Conservation (phyloP, 257 asterid genomes). For the Catharanthus roseus region DNA sequence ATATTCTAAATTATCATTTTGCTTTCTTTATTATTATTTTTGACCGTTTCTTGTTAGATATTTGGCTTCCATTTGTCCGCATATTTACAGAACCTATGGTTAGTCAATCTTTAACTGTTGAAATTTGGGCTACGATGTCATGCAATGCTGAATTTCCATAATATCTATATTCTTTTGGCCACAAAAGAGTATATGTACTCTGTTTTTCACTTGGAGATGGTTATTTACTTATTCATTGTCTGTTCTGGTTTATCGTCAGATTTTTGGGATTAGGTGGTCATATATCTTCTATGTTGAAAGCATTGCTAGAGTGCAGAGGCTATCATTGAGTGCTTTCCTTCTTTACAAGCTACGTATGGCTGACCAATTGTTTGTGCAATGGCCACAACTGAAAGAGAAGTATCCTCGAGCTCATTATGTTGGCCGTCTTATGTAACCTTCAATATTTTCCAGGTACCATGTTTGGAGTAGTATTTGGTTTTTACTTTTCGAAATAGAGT, state of each 20-base stretch:
- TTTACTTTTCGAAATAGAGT: not conserved
- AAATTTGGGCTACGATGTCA: too few relatives aligned
- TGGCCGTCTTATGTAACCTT: slow-evolving; percentile 68
- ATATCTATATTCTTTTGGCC: not conserved
- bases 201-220: too few relatives aligned
- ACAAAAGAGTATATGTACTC: not conserved
- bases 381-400: slow-evolving; percentile 75
- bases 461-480: not conserved
- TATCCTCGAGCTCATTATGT: slow-evolving; percentile 48
- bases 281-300: slow-evolving; percentile 84
- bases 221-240: slow-evolving; percentile 9
- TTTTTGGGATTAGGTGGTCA: slow-evolving; percentile 77
- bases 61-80: not conserved
- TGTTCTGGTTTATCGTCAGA: slow-evolving; percentile 37
- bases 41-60: not conserved
- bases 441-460: not conserved
- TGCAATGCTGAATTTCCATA: not conserved
- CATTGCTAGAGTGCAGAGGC: slow-evolving; percentile 89
- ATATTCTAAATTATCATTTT: slow-evolving; percentile 2
- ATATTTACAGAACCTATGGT: not conserved
- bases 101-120: too few relatives aligned
- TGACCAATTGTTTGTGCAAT: slow-evolving; percentile 87
- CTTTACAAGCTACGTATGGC: slow-evolving; percentile 73
- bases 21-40: slow-evolving; percentile 1
- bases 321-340: slow-evolving; percentile 78